phyloP scores from a whole-genome alignment of 495 filamentous ascomycete species.

The Margaritispora aquatica region DNA sequence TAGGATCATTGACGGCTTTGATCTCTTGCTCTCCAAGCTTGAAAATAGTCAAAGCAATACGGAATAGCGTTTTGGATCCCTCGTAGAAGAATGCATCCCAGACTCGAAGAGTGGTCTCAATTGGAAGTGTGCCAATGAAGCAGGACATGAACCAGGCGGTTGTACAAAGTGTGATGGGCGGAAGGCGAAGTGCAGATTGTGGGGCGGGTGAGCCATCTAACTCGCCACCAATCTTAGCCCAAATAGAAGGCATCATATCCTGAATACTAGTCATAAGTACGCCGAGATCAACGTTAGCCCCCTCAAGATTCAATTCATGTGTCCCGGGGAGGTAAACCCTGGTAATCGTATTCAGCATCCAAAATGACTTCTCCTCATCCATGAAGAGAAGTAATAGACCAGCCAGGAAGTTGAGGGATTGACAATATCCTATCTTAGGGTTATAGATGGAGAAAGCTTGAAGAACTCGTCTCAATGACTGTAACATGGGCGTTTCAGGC shows the following conservation, averaged over 20 bases:
- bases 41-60: conserved; percentile 86
- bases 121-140: conserved; percentile 87
- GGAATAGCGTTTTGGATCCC: conserved; percentile 91
- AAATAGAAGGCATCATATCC: conserved; percentile 79
- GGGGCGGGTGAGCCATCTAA: conserved; percentile 47
- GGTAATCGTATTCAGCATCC: conserved; percentile 91
- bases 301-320: conserved; percentile 86
- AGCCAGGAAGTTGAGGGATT: conserved; percentile 96
- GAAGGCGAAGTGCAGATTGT: conserved; percentile 44
- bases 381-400: conserved; percentile 92
- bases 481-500: conserved; percentile 70
- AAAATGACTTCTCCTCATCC: conserved; percentile 84
- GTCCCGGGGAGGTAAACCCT: conserved; percentile 83
- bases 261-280: conserved; percentile 82
- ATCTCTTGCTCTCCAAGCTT: conserved; percentile 85
- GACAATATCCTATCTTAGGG: conserved; percentile 88
- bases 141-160: conserved; percentile 99
- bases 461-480: conserved; percentile 75
- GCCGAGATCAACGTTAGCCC: conserved; percentile 90
- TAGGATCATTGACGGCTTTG: conserved; percentile 71
- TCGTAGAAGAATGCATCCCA: conserved; percentile 98
- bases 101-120: conserved; percentile 83
- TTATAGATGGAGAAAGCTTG: conserved; percentile 86
- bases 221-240: conserved; percentile 80
- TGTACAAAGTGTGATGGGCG: conserved; percentile 85